Base-by-base conservation (phyloP, 768 basidiomycete species). In the Boletus sp. region DNA sequence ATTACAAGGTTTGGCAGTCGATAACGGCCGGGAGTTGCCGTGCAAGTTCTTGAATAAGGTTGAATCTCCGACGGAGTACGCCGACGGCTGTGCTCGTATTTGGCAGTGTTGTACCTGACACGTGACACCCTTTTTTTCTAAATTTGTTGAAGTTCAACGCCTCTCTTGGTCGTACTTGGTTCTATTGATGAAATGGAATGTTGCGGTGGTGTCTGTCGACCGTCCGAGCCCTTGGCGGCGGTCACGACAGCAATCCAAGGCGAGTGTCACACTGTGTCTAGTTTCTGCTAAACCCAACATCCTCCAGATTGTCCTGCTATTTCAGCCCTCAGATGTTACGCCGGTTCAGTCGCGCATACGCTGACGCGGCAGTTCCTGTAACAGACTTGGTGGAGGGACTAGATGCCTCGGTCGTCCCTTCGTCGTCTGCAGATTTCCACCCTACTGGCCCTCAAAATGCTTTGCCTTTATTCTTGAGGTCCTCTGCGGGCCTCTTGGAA, bases 151-250 rank as follows among this genome's bases (percentile, higher is more conserved):
- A 25, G 25, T 25, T 25, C 25, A 25, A 25, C 25, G 25, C 25
- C 25, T 25, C 25, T n/a, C n/a, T n/a, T 25, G 25, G 25, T 25
- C 25, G 17, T 32, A 51, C 34, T 21, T 45, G 17, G 29, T 32
- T 15, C n/a, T 33, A 27, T 59, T 9, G 19, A 69, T 80, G 83
- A 78, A 79, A 87, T 88, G 85, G 85, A 85, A 88, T 88, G 87
- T 87, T 79, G 84, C 83, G 83, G 86, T 86, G 86, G 72, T 75
- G 75, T 71, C 73, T 74, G 74, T 74, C 76, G 68, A 75, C 77
- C 78, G 75, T 81, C 77, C 77, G 70, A 72, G 60, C 64, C 49
- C 53, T 69, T 73, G 74, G 74, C 70, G 67, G 67, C 70, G 67
- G 67, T 64, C 73, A 66, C 61, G 67, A 60, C 66, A 65, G 47